Conservation (phyloP, 371 early-diverging fungal species). For the Mortierella polycephala region DNA sequence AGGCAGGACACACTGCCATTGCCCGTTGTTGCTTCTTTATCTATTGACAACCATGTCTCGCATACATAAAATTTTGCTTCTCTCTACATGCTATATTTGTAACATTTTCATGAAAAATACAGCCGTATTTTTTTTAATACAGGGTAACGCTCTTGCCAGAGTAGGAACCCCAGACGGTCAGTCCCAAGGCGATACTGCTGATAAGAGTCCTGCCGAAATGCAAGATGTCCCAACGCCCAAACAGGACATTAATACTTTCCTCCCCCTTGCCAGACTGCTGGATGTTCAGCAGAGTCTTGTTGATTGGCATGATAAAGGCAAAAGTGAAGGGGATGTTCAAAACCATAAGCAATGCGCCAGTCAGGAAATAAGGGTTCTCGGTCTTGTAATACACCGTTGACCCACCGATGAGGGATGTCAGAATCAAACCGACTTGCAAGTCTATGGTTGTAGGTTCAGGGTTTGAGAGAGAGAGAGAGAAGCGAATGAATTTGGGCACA, state of each 20-base stretch:
- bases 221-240: slow-evolving; percentile 27
- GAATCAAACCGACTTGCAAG: slow-evolving; percentile 13
- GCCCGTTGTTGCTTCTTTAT: too few relatives aligned
- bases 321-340: slow-evolving; percentile 32
- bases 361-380: slow-evolving; percentile 27
- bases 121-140: not conserved
- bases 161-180: slow-evolving; percentile 26
- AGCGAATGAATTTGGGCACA: not conserved
- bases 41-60: too few relatives aligned
- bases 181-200: slow-evolving; percentile 11
- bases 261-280: slow-evolving; percentile 1
- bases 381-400: slow-evolving; percentile 24
- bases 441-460: slow-evolving; percentile 1
- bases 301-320: slow-evolving; percentile 27
- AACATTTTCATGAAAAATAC: not conserved
- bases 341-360: slow-evolving; percentile 20
- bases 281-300: slow-evolving; percentile 19
- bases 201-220: slow-evolving; percentile 29
- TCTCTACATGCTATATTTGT: too few relatives aligned
- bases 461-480: too few relatives aligned
- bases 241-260: slow-evolving; percentile 5
- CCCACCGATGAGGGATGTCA: slow-evolving; percentile 8
- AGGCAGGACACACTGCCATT: too few relatives aligned
- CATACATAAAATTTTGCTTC: too few relatives aligned
- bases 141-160: slow-evolving; percentile 2